phyloP scores from a whole-genome alignment of 305 asterid genomes.

The Rubia occidens region DNA sequence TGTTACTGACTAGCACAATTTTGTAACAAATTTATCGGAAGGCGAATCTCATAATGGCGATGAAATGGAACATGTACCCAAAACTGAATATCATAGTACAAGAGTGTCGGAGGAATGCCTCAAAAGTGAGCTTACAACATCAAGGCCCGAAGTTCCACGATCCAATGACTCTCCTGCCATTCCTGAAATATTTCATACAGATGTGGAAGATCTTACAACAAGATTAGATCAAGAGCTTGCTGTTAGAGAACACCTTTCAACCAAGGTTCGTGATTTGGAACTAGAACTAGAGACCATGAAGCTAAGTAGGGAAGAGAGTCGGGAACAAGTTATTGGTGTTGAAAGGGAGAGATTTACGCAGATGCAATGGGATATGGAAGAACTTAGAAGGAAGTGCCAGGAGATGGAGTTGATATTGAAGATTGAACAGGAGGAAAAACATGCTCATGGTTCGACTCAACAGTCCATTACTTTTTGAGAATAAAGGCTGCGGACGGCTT shows the following conservation, averaged over 20 bases:
- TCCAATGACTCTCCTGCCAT: constrained; percentile 12
- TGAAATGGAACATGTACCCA: constrained; percentile 17
- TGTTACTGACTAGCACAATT: constrained; percentile 7
- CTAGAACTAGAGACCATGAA: constrained; percentile 38
- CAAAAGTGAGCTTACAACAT: constrained; percentile 18
- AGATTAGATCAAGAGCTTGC: constrained; percentile 53
- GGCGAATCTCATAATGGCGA: constrained; percentile 6
- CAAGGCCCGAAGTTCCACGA: constrained; percentile 23
- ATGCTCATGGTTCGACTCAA: constrained; percentile 28
- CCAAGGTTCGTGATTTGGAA: constrained; percentile 64
- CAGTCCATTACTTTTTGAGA: constrained; percentile 30
- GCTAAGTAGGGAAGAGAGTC: constrained; percentile 43
- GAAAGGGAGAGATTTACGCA: constrained; percentile 52
- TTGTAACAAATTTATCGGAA: constrained; percentile 11
- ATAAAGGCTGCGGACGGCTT: constrained; percentile 35
- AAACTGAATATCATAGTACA: constrained; percentile 10
- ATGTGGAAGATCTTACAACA: constrained; percentile 42
- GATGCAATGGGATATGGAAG: constrained; percentile 67
- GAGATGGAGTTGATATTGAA: constrained; percentile 47
- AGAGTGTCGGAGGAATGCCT: constrained; percentile 19
- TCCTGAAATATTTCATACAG: constrained; percentile 30
- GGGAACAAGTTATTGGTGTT: constrained; percentile 39
- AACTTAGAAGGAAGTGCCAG: constrained; percentile 40
- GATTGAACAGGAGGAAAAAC: constrained; percentile 42
- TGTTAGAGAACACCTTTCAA: constrained; percentile 37